A percentile compares a stretch with the other conserved stretches of the same genome.
phyloP scores from a whole-genome alignment of 495 filamentous ascomycete genomes.

The Corynascus novoguineensis region DNA sequence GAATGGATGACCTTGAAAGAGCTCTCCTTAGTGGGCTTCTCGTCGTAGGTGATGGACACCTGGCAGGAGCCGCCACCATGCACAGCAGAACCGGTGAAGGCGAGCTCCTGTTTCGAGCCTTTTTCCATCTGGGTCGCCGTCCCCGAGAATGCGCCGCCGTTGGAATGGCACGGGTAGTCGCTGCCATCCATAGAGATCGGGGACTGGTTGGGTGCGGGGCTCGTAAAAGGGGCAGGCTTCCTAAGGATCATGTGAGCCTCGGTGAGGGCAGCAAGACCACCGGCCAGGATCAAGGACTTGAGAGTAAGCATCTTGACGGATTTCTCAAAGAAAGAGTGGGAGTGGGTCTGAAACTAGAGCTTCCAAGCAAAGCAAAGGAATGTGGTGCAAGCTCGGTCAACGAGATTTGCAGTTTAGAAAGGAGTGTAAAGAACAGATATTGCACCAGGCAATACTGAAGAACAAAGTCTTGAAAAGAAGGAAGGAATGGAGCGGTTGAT shows the following conservation, averaged over 20 bases:
- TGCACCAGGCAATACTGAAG: constrained; percentile 18
- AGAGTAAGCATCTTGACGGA: constrained; percentile 37
- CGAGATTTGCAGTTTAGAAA: constrained; percentile 11
- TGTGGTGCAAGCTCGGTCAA: constrained; percentile 14
- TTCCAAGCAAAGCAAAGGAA: constrained; percentile 16
- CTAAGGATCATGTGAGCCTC: constrained; percentile 68
- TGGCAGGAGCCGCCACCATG: constrained; percentile 90
- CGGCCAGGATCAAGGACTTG: constrained; percentile 30
- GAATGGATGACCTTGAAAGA: constrained; percentile 76
- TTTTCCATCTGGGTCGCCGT: constrained; percentile 45
- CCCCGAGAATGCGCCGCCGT: constrained; percentile 33
- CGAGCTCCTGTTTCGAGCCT: constrained; percentile 49
- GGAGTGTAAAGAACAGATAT: constrained; percentile 14
- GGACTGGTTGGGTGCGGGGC: constrained; percentile 33
- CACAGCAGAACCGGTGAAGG: constrained; percentile 57
- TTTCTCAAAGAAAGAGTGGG: neutral
- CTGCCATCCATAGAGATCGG: constrained; percentile 54
- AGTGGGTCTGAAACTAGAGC: constrained; percentile 9
- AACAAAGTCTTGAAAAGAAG: constrained; percentile 5
- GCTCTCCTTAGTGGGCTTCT: constrained; percentile 49
- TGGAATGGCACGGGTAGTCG: constrained; percentile 75
- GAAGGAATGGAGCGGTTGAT: constrained; percentile 17
- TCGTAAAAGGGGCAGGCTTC: constrained; percentile 62
- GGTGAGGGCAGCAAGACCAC: constrained; percentile 45
- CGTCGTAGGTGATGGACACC: constrained; percentile 73